Evolutionary conservation across 2,329 filamentous ascomycete species (phyloP).

Genomic region (Fusarium sp.): DNA sequence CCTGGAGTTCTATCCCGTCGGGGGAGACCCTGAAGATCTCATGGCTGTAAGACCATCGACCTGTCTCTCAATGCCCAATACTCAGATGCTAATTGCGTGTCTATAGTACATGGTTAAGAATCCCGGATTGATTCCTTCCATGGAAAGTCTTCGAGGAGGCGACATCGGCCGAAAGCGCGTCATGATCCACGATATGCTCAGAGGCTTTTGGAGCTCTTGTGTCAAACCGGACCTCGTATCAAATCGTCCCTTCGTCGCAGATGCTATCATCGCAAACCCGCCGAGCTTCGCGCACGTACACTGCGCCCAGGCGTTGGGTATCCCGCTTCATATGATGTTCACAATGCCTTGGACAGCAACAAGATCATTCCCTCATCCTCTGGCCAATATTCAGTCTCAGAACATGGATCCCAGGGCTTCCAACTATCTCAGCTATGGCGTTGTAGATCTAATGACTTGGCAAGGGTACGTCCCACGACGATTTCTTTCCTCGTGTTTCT

Average conservation of each 20-base stretch:
- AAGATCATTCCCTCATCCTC: conserved; percentile 76
- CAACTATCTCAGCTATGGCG: conserved; percentile 81
- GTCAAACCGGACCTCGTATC: background rate
- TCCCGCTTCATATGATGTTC: conserved; percentile 87
- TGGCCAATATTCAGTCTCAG: conserved; percentile 71
- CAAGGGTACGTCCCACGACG: conserved; percentile 62
- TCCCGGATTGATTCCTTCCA: background rate
- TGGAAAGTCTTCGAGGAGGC: background rate
- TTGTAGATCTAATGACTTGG: conserved; percentile 90
- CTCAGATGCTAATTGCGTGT: accelerated
- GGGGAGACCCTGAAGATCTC: conserved; percentile 24
- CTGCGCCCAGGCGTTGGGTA: conserved; percentile 79
- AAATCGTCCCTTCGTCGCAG: conserved; percentile 66
- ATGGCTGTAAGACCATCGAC: background rate
- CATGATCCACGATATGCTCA: background rate
- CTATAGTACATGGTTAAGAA: background rate
- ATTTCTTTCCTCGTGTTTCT: accelerated
- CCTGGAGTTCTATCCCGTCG: conserved; percentile 17
- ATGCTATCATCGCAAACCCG: conserved; percentile 86
- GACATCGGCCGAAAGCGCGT: background rate
- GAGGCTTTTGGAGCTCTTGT: background rate
- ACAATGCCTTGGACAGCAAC: conserved; percentile 85
- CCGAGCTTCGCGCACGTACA: conserved; percentile 81
- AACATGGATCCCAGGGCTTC: conserved; percentile 69
- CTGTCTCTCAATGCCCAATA: accelerated